Evolutionary conservation across 169 alveolate genomes (phyloP), one percentile per base, ranked within the genome.

Genomic region (Cystoisospora suis): DNA sequence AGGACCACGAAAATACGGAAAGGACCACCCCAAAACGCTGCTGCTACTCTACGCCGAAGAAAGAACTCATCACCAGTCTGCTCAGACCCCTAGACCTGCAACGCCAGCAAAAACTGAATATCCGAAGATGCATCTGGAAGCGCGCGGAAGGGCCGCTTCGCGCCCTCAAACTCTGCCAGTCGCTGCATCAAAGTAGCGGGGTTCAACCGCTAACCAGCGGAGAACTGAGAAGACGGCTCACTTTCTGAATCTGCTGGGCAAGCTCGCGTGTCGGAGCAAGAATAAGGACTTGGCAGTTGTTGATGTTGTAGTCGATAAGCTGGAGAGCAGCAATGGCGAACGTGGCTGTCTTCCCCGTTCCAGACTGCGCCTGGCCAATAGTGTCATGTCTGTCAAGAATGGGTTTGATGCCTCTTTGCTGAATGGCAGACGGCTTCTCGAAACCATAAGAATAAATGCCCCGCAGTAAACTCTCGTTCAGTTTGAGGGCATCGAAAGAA

Each of bases 231-330:
- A n/a, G n/a, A n/a, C n/a, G n/a, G n/a, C 83, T 72, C 56, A 98
- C 99, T 95, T 98, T 97, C 90, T 96, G 98, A 81, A 98, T 98
- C 95, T 99, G 99, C 91, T 97, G 98, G 45, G 99, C 99, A 46
- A 99, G 97, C 94, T 99, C 99, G 83, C 99, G 96, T n/a, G 99
- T 98, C 27, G 99, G 99, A 4, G 99, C 99, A 58, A 99, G 96
- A 53, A 99, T 96, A 70, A 99, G 96, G 23, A 98, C 99, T 95
- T 98, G 99, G 87, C 98, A 96, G 90, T 97, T 96, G 93, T 93
- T 95, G 20, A 96, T 94, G 65, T 95, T 90, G 61, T 98, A 95
- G 93, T 99, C 99, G 86, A 99, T 98, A 34, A 96, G 95, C 56
- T 83, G 95, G 70, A 99, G 97, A 12, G 98, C 97, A 27, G 99